Conservation (phyloP, 2,329 filamentous ascomycete species). For the Cercospora canescens region DNA sequence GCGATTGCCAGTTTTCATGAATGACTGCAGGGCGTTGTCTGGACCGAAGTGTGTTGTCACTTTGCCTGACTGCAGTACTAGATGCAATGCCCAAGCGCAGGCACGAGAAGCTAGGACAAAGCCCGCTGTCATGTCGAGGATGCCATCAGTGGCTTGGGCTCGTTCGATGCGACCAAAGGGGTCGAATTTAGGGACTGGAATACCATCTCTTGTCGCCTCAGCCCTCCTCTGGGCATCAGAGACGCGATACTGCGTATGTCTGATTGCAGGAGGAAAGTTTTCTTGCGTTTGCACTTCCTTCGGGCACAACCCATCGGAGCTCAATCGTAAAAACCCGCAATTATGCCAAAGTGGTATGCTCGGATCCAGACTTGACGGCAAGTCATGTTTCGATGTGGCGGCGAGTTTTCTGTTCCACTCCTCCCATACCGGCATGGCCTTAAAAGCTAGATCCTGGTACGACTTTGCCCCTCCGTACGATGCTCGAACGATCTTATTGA, state of each 20-base stretch:
- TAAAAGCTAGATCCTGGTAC: conserved; percentile 28
- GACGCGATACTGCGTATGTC: conserved; percentile 31
- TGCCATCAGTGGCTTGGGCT: conserved; percentile 15
- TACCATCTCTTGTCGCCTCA: conserved; percentile 13
- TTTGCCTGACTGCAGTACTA: conserved; percentile 8
- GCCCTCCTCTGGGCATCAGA: conserved; percentile 18
- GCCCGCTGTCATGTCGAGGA: conserved; percentile 25
- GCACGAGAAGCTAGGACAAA: conserved; percentile 22
- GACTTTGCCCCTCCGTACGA: conserved; percentile 26
- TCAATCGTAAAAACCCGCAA: conserved; percentile 28
- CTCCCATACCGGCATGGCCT: conserved; percentile 36
- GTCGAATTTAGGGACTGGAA: conserved; percentile 21
- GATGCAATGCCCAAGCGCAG: conserved; percentile 22
- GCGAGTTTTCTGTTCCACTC: conserved; percentile 32
- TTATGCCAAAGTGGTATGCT: conserved; percentile 27
- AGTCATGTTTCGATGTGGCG: conserved; percentile 2
- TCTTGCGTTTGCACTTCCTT: conserved; percentile 27
- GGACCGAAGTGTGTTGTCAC: conserved; percentile 21
- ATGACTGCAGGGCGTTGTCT: conserved; percentile 11
- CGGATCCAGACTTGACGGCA: conserved; percentile 14
- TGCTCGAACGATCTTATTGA: conserved; percentile 31
- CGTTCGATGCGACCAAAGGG: conserved; percentile 18
- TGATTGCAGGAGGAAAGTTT: conserved; percentile 28
- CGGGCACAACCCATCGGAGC: conserved; percentile 19
- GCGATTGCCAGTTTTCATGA: conserved; percentile 14